Evolutionary conservation across 1,139 yeast genomes (phyloP).

Genomic region (Meyerozyma athensensis): DNA sequence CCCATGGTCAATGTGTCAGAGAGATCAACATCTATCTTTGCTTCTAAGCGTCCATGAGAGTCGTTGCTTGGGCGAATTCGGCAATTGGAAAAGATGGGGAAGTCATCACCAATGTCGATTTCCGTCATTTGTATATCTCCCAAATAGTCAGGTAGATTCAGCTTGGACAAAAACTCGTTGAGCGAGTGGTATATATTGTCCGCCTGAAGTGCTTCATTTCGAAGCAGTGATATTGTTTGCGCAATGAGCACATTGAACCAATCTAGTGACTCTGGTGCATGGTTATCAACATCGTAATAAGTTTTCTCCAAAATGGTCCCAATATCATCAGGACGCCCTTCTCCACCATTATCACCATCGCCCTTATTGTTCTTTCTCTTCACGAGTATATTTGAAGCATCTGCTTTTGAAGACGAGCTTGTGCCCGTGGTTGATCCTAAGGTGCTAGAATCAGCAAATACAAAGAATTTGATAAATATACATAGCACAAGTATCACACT

Average conservation of each 20-base stretch:
- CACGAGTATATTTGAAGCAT: slow-evolving; percentile 36
- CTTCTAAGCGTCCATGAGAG: slow-evolving; percentile 61
- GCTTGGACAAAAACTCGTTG: slow-evolving; percentile 47
- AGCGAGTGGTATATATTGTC: slow-evolving; percentile 81
- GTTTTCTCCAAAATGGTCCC: slow-evolving; percentile 76
- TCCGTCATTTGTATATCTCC: slow-evolving; percentile 79
- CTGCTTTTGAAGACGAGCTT: slow-evolving; percentile 20
- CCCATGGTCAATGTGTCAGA: slow-evolving; percentile 89
- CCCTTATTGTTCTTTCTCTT: slow-evolving; percentile 23
- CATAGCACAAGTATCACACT: slow-evolving; percentile 74
- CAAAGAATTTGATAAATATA: slow-evolving; percentile 78
- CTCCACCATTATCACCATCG: slow-evolving; percentile 19
- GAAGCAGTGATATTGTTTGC: slow-evolving; percentile 79
- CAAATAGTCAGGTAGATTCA: slow-evolving; percentile 70
- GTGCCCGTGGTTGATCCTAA: slow-evolving; percentile 28
- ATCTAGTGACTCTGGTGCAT: slow-evolving; percentile 84
- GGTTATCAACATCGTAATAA: slow-evolving; percentile 84
- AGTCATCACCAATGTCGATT: slow-evolving; percentile 90
- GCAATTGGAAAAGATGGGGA: slow-evolving; percentile 92
- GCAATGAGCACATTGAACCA: slow-evolving; percentile 96
- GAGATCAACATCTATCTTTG: slow-evolving; percentile 88
- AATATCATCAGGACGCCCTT: slow-evolving; percentile 23
- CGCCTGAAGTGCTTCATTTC: slow-evolving; percentile 79
- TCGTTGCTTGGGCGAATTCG: slow-evolving; percentile 61
- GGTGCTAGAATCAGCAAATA: slow-evolving; percentile 67